Conservation (phyloP, 257 asterid genomes). For the Solanum okadae region DNA sequence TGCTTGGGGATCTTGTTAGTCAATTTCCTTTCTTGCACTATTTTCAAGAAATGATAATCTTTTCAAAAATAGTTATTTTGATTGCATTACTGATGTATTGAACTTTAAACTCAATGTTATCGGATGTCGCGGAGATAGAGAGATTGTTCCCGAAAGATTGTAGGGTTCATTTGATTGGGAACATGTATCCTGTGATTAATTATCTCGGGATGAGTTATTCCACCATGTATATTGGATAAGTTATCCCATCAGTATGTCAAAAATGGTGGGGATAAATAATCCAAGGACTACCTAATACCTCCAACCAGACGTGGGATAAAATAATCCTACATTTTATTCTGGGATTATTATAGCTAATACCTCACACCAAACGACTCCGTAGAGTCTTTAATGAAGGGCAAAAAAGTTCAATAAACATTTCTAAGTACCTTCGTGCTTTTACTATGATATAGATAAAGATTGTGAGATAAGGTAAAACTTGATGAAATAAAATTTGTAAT, state of each 20-base stretch:
- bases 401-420: neutral
- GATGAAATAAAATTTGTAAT: neutral
- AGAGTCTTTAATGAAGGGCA: neutral
- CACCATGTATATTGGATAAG: neutral
- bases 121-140: rapidly evolving
- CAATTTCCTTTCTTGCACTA: neutral
- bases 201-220: neutral
- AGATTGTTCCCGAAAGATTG: neutral
- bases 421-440: neutral
- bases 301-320: neutral
- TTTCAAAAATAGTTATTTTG: neutral
- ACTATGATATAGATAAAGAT: neutral
- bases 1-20: neutral
- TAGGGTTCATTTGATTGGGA: neutral
- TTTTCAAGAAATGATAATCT: neutral
- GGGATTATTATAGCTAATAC: too few relatives aligned
- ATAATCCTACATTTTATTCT: neutral
- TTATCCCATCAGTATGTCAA: neutral
- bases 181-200: neutral
- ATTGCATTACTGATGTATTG: neutral
- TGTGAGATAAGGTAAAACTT: neutral
- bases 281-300: neutral
- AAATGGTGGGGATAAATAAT: neutral
- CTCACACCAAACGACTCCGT: neutral
- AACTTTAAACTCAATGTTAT: neutral